Evolutionary conservation across 108 stramenopile species (phyloP).

Genomic region (Fistulifera solaris): DNA sequence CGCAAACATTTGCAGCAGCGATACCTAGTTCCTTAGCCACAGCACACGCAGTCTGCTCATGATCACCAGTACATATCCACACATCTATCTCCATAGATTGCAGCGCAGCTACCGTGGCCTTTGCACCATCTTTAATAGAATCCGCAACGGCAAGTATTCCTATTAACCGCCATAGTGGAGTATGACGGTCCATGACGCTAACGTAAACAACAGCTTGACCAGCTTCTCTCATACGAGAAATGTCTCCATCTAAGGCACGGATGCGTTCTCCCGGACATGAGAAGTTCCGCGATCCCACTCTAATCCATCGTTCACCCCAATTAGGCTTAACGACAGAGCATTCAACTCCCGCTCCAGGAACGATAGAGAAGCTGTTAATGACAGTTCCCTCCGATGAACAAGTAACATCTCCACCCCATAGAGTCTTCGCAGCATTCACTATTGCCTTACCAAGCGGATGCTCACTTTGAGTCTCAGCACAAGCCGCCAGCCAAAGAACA

Average conservation of each 20-base stretch:
- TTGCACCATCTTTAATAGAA: slow-evolving; percentile 61
- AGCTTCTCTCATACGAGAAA: slow-evolving; percentile 21
- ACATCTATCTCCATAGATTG: slow-evolving; percentile 62
- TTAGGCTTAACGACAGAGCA: slow-evolving; percentile 20
- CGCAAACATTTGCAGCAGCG: slow-evolving; percentile 47
- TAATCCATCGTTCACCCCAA: slow-evolving; percentile 21
- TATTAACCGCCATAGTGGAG: slow-evolving; percentile 22
- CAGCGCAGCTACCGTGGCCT: slow-evolving; percentile 37
- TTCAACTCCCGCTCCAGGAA: slow-evolving; percentile 60
- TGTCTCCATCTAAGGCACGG: slow-evolving; percentile 19
- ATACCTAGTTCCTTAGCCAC: slow-evolving; percentile 77
- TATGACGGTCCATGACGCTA: slow-evolving; percentile 19
- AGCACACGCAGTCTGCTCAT: slow-evolving; percentile 64
- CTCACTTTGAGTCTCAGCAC: slow-evolving; percentile 60
- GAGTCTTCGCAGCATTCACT: slow-evolving; percentile 45
- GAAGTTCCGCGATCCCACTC: slow-evolving; percentile 40
- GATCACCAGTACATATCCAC: slow-evolving; percentile 93
- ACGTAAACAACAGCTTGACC: slow-evolving; percentile 59
- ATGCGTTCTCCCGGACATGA: neutral
- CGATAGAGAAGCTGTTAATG: slow-evolving; percentile 31
- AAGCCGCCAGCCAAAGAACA: slow-evolving; percentile 54
- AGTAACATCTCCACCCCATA: slow-evolving; percentile 39
- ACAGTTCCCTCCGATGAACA: slow-evolving; percentile 20
- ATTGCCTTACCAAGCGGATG: slow-evolving; percentile 68
- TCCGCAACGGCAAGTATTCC: slow-evolving; percentile 68